Evolutionary conservation across 768 basidiomycete genomes (phyloP), one percentile per base, ranked within the genome.

Genomic region (Scleroderma citrinum): DNA sequence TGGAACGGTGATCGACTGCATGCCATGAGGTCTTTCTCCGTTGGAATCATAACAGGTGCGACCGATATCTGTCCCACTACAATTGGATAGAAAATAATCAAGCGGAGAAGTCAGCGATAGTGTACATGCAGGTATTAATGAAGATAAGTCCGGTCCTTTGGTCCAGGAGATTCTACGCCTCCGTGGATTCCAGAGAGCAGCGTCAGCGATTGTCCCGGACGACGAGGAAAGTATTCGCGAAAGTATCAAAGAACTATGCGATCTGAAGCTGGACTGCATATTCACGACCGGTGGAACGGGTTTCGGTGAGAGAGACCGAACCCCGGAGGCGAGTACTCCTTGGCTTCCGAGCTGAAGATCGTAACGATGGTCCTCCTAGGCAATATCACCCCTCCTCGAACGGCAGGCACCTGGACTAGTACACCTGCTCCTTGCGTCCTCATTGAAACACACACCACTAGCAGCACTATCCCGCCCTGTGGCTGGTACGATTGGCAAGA

Each of bases 221-320:
- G 82, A 88, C 41, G 63, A 75, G 42, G 53, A 58, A 0, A 61
- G 61, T 37, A 87, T 92, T 44, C 73, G 70, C 21, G 57, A 61
- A 7, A 59, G 65, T 11, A 72, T 91, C 6, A 67, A 65, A 17
- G 26, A 38, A 63, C 60, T 6, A 82, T 80, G 73, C 71, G 67
- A 34, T 59, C 65, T 2, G 62, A 70, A 5, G 71, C 69, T 85
- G 13, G 83, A 91, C 61, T 83, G 82, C 76, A 76, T 92, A 50
- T 71, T 95, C 54, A 87, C 88, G 6, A 87, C 87, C 0, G 92
- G 92, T 16, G 92, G 92, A 5, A 95, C 92, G 1, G 92, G 92
- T 7, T 92, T 92, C 59, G 87, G 90, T 1, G 71, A 77, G 26
- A 71, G 86, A 55, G 92, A 95, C 66, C 69, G 73, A 38, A 95